These are phyloP conservation scores for Austroboletus rostrupii DNA, from an alignment of 1,284 basidiomycete genomes.

Conservation along the genomic window DNA sequence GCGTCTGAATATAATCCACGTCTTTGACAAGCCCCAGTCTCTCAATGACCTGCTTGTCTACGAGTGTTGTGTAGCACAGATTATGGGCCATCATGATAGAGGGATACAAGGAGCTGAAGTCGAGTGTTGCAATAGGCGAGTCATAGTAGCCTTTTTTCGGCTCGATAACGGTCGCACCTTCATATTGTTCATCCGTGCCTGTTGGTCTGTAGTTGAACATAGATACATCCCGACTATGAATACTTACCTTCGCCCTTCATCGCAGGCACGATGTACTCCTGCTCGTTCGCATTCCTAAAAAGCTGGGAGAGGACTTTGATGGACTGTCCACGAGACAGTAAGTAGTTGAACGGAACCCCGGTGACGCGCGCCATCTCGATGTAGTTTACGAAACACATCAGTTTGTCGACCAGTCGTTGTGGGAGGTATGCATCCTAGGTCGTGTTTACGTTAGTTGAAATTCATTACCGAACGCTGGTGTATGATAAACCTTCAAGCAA, in stretches of 20 bases:
- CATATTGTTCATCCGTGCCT: constrained; percentile 92
- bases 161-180: constrained; percentile 96
- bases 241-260: constrained; percentile 74
- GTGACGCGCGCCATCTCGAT: constrained; percentile 95
- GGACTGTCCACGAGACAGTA: constrained; percentile 88
- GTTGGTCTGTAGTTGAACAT: constrained; percentile 3
- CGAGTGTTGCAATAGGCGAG: constrained; percentile 89
- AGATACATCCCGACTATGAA: not conserved
- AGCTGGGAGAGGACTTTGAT: constrained; percentile 96
- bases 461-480: not conserved
- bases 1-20: constrained; percentile 86
- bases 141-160: constrained; percentile 93
- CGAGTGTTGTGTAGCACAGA: constrained; percentile 89
- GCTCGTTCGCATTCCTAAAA: constrained; percentile 83
- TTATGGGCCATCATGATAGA: constrained; percentile 99
- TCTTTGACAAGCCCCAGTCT: constrained; percentile 75
- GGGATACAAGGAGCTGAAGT: constrained; percentile 96
- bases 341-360: constrained; percentile 95
- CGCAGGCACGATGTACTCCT: constrained; percentile 83
- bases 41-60: constrained; percentile 77
- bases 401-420: constrained; percentile 88
- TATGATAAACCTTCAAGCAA: constrained; percentile 76
- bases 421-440: constrained; percentile 91
- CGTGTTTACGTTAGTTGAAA: not conserved
- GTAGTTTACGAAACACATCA: constrained; percentile 98